These are phyloP conservation scores for Sclerotinia glacialis DNA, from an alignment of 2,329 filamentous ascomycete species.

Conservation along the genomic window DNA sequence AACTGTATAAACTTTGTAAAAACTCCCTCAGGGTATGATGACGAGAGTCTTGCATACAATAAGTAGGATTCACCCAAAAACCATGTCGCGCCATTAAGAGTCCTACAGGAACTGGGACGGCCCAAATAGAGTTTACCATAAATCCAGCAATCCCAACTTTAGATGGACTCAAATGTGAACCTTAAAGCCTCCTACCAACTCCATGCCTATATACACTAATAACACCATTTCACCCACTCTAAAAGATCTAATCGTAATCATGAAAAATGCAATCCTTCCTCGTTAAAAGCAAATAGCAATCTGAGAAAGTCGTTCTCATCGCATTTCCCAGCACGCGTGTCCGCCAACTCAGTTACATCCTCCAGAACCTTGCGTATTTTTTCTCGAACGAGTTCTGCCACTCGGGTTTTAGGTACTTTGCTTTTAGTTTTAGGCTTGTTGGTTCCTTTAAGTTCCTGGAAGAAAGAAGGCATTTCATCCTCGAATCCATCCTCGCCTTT, in stretches of 20 bases:
- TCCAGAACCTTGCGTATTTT: constrained; percentile 86
- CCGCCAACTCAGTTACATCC: constrained; percentile 73
- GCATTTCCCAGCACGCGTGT: constrained; percentile 79
- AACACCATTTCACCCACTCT: constrained; percentile 25
- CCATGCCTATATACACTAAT: constrained; percentile 25
- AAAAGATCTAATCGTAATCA: constrained; percentile 25
- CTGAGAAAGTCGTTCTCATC: constrained; percentile 91
- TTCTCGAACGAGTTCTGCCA: constrained; percentile 75
- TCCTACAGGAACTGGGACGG: not conserved
- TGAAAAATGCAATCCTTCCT: constrained; percentile 84
- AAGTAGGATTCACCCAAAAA: not conserved
- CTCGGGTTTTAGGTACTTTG: constrained; percentile 74
- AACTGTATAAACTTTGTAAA: not conserved
- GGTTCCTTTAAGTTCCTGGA: constrained; percentile 59
- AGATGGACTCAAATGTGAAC: not conserved
- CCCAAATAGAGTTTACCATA: not conserved
- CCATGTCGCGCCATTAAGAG: not conserved
- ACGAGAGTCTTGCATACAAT: not conserved
- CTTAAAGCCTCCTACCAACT: constrained; percentile 25
- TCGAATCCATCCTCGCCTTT: constrained; percentile 44
- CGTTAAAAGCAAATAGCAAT: constrained; percentile 77
- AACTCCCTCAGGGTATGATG: not conserved
- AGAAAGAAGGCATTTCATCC: constrained; percentile 79
- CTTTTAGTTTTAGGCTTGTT: constrained; percentile 61
- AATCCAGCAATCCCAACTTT: constrained; percentile 12